Conservation (phyloP, 495 filamentous ascomycete genomes). For the Jackrogersella multiformis region DNA sequence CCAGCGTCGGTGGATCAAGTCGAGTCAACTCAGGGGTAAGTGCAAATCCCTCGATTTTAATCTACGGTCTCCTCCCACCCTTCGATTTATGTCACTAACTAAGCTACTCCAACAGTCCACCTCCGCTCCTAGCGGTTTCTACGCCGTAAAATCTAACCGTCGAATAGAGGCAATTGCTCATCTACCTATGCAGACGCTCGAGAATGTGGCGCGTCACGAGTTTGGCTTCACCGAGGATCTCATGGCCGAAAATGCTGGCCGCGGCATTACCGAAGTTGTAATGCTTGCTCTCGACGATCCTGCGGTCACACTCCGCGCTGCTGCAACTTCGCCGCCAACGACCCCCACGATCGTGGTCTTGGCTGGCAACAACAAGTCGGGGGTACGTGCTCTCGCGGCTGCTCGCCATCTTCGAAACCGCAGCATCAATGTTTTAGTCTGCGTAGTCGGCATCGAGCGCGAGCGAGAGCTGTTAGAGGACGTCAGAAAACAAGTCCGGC, state of each 20-base stretch:
- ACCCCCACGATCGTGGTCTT: slow-evolving; percentile 76
- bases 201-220: slow-evolving; percentile 84
- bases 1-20: slow-evolving; percentile 44
- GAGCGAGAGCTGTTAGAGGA: slow-evolving; percentile 71
- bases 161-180: slow-evolving; percentile 84
- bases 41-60: slow-evolving; percentile 13
- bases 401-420: slow-evolving; percentile 87
- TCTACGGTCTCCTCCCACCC: neutral
- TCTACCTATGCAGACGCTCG: slow-evolving; percentile 86
- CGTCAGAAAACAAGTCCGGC: slow-evolving; percentile 75
- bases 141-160: slow-evolving; percentile 68
- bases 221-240: slow-evolving; percentile 87
- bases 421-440: slow-evolving; percentile 78
- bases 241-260: slow-evolving; percentile 88
- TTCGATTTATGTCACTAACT: neutral
- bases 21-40: slow-evolving; percentile 60
- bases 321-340: slow-evolving; percentile 50
- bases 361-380: slow-evolving; percentile 87
- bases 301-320: slow-evolving; percentile 60
- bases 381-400: slow-evolving; percentile 83
- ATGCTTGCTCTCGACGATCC: slow-evolving; percentile 68
- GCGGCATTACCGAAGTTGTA: slow-evolving; percentile 85
- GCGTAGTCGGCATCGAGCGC: slow-evolving; percentile 81
- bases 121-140: slow-evolving; percentile 48
- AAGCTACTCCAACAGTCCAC: neutral